A percentile compares a stretch with the other conserved stretches of the same genome.
phyloP scores from a whole-genome alignment of 2,329 filamentous ascomycete genomes.

The Tolypocladium pustulatum region DNA sequence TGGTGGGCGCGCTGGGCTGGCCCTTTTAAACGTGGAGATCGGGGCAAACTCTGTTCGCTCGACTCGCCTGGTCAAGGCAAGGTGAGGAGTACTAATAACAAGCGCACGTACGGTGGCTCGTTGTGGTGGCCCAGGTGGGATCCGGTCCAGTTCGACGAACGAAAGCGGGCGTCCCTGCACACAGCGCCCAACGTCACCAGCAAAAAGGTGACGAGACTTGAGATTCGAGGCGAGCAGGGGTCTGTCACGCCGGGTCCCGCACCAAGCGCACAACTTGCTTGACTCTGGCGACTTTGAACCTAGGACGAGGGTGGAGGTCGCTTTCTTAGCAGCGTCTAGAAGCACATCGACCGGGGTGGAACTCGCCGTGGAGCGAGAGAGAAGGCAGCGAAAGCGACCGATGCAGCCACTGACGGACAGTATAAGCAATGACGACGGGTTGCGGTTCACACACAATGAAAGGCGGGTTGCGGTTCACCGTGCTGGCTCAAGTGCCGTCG shows the following conservation, averaged over 20 bases:
- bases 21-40: slow-evolving; percentile 6
- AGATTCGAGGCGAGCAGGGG: background rate
- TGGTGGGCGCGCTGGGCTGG: slow-evolving; percentile 2
- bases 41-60: slow-evolving; percentile 8
- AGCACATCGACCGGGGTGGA: background rate
- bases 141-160: background rate
- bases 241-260: background rate
- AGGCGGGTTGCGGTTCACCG: background rate
- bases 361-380: background rate
- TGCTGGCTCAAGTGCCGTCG: background rate
- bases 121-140: background rate
- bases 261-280: background rate
- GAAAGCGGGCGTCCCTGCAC: background rate
- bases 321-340: background rate
- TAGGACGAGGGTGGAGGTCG: background rate
- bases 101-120: background rate
- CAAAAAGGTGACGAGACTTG: background rate
- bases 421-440: background rate
- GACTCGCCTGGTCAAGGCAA: background rate
- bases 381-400: background rate
- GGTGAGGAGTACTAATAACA: background rate
- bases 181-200: background rate
- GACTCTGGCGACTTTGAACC: background rate
- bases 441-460: background rate
- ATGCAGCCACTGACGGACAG: background rate